Evolutionary conservation across 805 yeast genomes (phyloP), one percentile per base, ranked within the genome.

Genomic region (Suhomyces vadensis): DNA sequence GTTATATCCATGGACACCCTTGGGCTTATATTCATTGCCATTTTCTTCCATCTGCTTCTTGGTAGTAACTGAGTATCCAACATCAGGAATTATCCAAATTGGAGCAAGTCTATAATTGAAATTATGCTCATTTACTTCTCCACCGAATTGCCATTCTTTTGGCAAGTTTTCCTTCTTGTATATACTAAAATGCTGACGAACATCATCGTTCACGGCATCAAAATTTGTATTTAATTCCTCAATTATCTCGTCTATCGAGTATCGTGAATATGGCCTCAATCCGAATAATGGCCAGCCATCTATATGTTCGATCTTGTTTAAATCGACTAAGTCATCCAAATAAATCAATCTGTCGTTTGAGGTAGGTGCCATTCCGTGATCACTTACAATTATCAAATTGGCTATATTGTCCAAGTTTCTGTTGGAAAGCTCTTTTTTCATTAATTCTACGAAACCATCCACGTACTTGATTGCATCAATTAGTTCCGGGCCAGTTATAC

Each of bases 361-460:
- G 1, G 95, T 85, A 5, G 96, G 92, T 0, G 95, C 84, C 96
- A 89, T 90, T 8, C 97, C 97, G 60, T 90, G 97, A 61, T 91
- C 97, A 36, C 96, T 87, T 3, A 91, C 85, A 35, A 91, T 67
- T 0, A 92, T 65, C 16, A 91, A 64, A 59, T 92, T 91, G 14
- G 85, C 86, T 33, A 88, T 73, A 17, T 81, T 73, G 0, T 75
- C 65, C 47, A 89, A 65, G 51, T 85, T 82, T 43, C 96, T 70
- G 14, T 60, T 56, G 0, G 57, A 46, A 16, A 91, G 53, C 6
- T 77, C 83, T 20, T 63, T 49, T 11, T 73, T 66, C 31, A 88
- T 46, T 4, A 68, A 58, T 11, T 72, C 75, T 10, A 92, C 63
- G 50, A 84, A 83, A 10, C 61, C 56, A 65, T 92, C 97, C 6